Conservation (phyloP, 1,284 basidiomycete genomes). For the Vanrija pseudolonga region DNA sequence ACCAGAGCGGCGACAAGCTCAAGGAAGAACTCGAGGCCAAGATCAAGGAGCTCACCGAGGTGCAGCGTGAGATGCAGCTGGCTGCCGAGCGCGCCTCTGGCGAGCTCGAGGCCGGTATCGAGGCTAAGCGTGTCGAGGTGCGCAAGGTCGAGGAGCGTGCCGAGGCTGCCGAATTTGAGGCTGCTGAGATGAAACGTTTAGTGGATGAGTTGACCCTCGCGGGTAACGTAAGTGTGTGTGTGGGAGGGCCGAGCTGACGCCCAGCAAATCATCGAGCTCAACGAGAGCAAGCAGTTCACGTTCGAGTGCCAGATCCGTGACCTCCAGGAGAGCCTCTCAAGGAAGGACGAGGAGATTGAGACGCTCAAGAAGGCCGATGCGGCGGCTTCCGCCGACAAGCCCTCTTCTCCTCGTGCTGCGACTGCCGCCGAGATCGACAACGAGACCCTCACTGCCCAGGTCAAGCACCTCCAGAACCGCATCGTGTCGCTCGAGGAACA, state of each 20-base stretch:
- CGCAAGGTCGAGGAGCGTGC: constrained; percentile 37
- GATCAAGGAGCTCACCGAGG: constrained; percentile 33
- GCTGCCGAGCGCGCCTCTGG: constrained; percentile 36
- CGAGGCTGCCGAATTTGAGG: constrained; percentile 35
- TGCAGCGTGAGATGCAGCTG: constrained; percentile 41
- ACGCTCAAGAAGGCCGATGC: constrained; percentile 6
- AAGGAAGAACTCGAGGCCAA: constrained; percentile 28
- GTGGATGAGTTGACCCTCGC: constrained; percentile 45
- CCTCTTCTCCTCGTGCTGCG: constrained; percentile 43
- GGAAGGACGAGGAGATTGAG: constrained; percentile 10
- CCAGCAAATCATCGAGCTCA: constrained; percentile 85
- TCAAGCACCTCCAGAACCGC: constrained; percentile 76
- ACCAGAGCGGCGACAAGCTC: constrained; percentile 29
- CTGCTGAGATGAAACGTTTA: constrained; percentile 34
- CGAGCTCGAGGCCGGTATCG: constrained; percentile 49
- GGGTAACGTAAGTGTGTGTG: constrained; percentile 34
- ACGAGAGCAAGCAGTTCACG: constrained; percentile 76
- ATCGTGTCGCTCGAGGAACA: constrained; percentile 74
- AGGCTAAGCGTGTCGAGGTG: constrained; percentile 46
- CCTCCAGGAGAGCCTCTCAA: constrained; percentile 55
- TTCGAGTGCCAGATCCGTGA: constrained; percentile 64
- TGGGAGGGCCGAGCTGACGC: constrained; percentile 2
- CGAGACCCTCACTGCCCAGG: constrained; percentile 80
- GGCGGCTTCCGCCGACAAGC: constrained; percentile 3
- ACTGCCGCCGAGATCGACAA: constrained; percentile 86